Base-by-base conservation (phyloP, 306 rosid species). In the Luffa aegyptiaca region DNA sequence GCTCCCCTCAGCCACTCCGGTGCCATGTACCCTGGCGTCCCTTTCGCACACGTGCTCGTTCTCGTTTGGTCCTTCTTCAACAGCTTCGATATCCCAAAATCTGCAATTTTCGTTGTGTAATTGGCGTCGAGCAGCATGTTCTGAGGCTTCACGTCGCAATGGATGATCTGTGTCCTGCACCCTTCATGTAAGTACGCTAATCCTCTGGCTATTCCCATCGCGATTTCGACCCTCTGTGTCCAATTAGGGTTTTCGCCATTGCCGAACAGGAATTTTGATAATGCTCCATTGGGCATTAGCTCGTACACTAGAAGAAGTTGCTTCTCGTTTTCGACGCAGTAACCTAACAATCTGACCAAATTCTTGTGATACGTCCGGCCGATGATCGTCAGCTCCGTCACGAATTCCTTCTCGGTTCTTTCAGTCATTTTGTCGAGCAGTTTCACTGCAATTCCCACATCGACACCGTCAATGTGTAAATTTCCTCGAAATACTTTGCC, bases 1-100 rank as follows among this genome's bases (percentile, higher is more conserved):
- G 41, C 41, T 48, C 81, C 79, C 35, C 46, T 65, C 35, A 77
- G 83, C 89, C 89, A 84, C 75, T 87, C 85, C 0, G 89, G 89
- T 10, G 87, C 86, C 57, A 87, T 71, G 39, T 84, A 87, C 36
- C 88, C n/a, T 4, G n/a, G n/a, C n/a, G 90, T 80, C 77, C 90
- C 90, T 77, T 86, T 77, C 1, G 75, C 33, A 8, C 72, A 64
- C 5, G 85, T 87, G 42, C 49, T 49, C 31, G 87, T 87, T 52
- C 82, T 66, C 1, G 84, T 80, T 75, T 87, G 90, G 35, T 84
- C 46, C 3, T 79, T 31, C 58, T 49, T 82, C 78, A 80, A 36
- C 20, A 84, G 75, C 82, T 87, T 87, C 63, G 86, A 79, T 18
- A 87, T 33, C 59, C 90, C 88, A 20, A 84, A 87, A 82, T 87